Evolutionary conservation across 2,329 filamentous ascomycete genomes (phyloP).

Genomic region (Westerdykella ornata): DNA sequence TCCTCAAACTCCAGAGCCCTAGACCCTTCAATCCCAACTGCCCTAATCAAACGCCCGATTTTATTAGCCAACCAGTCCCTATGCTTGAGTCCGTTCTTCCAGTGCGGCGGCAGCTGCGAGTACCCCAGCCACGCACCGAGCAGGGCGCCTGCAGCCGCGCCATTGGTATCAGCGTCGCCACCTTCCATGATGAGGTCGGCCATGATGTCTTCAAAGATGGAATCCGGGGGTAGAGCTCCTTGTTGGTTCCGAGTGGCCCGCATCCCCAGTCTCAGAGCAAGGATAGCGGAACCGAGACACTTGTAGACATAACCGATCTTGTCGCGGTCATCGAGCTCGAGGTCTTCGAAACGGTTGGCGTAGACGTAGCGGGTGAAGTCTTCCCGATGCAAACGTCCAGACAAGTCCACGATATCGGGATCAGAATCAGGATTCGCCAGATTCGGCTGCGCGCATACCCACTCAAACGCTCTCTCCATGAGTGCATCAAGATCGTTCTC

Average conservation of each 20-base stretch:
- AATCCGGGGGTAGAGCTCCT: slow-evolving; percentile 1
- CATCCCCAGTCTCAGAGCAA: slow-evolving; percentile 43
- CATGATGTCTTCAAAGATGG: slow-evolving; percentile 44
- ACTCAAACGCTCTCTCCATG: slow-evolving; percentile 38
- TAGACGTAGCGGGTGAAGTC: slow-evolving; percentile 42
- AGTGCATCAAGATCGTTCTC: slow-evolving; percentile 41
- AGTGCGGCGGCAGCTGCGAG: slow-evolving; percentile 43
- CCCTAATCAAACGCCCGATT: slow-evolving; percentile 37
- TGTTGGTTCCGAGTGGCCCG: slow-evolving; percentile 12
- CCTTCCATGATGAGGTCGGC: slow-evolving; percentile 47
- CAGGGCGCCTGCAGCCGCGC: slow-evolving; percentile 47
- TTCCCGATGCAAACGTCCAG: slow-evolving; percentile 28
- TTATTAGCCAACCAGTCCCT: slow-evolving; percentile 44
- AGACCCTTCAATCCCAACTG: slow-evolving; percentile 35
- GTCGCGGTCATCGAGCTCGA: slow-evolving; percentile 42
- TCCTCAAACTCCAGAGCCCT: slow-evolving; percentile 23
- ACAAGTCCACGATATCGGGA: slow-evolving; percentile 17
- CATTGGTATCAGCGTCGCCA: slow-evolving; percentile 52
- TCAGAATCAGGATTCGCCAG: slow-evolving; percentile 19
- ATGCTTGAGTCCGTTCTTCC: slow-evolving; percentile 45
- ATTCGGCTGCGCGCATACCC: slow-evolving; percentile 32
- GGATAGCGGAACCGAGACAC: slow-evolving; percentile 45
- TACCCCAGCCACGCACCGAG: slow-evolving; percentile 47
- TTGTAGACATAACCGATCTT: slow-evolving; percentile 53
- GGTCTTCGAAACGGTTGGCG: slow-evolving; percentile 33